A percentile compares a stretch with the other conserved stretches of the same genome.
These are phyloP conservation scores for Debaryomycetaceae sp. DNA, from an alignment of 1,139 yeast species.

Conservation along the genomic window DNA sequence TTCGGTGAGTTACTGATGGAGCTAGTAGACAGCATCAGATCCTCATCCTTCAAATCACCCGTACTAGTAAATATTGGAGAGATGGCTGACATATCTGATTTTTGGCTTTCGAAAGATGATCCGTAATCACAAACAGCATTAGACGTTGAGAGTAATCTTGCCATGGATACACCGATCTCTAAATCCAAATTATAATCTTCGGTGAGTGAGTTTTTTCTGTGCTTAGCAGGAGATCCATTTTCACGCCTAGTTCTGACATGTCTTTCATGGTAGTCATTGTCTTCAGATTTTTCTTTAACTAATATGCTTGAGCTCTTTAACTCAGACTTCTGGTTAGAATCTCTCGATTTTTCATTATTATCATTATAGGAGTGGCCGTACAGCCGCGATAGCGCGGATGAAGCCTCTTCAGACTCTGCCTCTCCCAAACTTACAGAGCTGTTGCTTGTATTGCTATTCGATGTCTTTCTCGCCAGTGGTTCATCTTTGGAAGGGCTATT, in stretches of 20 bases:
- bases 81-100: constrained; percentile 8
- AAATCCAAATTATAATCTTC: constrained; percentile 26
- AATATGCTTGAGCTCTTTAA: background rate
- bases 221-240: constrained; percentile 3
- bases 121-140: constrained; percentile 11
- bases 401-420: constrained; percentile 42
- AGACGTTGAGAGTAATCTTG: constrained; percentile 25
- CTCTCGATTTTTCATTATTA: constrained; percentile 3
- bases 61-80: constrained; percentile 39
- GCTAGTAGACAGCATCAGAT: constrained; percentile 40
- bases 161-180: constrained; percentile 47
- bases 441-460: constrained; percentile 12
- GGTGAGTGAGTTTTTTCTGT: constrained; percentile 1
- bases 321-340: constrained; percentile 5
- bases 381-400: constrained; percentile 45
- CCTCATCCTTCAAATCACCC: constrained; percentile 30
- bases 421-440: constrained; percentile 26
- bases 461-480: constrained; percentile 43
- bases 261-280: background rate
- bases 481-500: constrained; percentile 58
- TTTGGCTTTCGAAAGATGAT: constrained; percentile 38
- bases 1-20: constrained; percentile 10
- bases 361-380: constrained; percentile 8
- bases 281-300: background rate
- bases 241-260: background rate